Evolutionary conservation across 2,329 filamentous ascomycete species (phyloP), one percentile per base, ranked within the genome.

Genomic region (Botrytis byssoidea): DNA sequence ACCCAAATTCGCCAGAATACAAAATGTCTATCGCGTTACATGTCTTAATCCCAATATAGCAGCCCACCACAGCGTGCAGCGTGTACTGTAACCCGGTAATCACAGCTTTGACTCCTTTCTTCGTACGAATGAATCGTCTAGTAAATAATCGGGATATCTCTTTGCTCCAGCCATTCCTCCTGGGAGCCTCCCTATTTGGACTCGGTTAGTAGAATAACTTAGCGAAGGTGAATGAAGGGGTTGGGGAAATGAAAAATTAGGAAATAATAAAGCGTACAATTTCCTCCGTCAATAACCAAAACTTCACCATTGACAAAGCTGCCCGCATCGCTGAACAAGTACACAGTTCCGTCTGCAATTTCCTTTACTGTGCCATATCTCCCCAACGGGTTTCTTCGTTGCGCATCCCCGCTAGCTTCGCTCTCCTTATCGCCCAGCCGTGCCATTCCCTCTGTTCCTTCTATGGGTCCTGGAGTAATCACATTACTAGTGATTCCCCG

Each of bases 321-420:
- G 0, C 91, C 95, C 0, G 93, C 90, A 64, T 97, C 93, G 64
- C 92, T 93, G 81, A 98, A 96, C 72, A 98, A 82, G 79, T 91
- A 99, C 0, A 98, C 89, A 0, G 95, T 98, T 1, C 95, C 93
- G 82, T 99, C 95, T 0, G 94, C 92, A 79, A 99, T 94, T 80
- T 99, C 95, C 77, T 92, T 92, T 40, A 97, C 89, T 0, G 88
- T 88, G 10, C 95, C 96, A 82, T 90, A 90, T 73, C 95, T 87
- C 1, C 94, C 94, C 3, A 91, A 83, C 0, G 96, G 96, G 55
- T 97, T 87, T 14, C 81, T 80, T 76, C 83, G 85, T 7, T 77
- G 77, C 9, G 76, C 78, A 12, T 76, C 74, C 3, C 78, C 78
- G 48, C 63, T 77, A 12, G 61, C 72, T 71, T 79, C 77, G 2